A percentile compares a stretch with the other conserved stretches of the same genome.
These are phyloP conservation scores for Carpinus fangiana DNA, from an alignment of 306 rosid species.

Conservation along the genomic window DNA sequence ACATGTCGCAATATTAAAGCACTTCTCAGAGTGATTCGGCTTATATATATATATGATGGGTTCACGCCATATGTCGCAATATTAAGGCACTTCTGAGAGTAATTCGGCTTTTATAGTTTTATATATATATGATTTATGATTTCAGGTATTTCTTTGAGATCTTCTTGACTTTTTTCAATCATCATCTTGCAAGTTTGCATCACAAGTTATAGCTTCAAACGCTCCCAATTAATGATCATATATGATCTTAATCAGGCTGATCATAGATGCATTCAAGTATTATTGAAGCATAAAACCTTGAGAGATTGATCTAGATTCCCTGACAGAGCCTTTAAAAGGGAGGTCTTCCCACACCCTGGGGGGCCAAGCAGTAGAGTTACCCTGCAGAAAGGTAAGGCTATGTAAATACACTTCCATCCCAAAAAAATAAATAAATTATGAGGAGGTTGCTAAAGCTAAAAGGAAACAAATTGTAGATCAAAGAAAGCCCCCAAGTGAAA, in stretches of 20 bases:
- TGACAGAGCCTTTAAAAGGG: constrained; percentile 43
- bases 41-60: too few relatives aligned
- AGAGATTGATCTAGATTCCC: constrained; percentile 42
- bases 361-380: constrained; percentile 52
- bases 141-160: neutral
- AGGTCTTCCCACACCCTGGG: constrained; percentile 55
- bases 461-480: too few relatives aligned
- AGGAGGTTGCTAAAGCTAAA: too few relatives aligned
- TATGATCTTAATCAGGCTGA: neutral
- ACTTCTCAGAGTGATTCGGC: too few relatives aligned
- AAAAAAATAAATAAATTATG: too few relatives aligned
- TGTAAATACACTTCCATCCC: neutral
- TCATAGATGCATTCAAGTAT: neutral
- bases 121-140: neutral
- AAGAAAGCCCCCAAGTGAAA: neutral
- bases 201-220: neutral
- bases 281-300: constrained; percentile 22
- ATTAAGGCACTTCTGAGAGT: too few relatives aligned
- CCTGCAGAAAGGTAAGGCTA: constrained; percentile 25
- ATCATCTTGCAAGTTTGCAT: neutral
- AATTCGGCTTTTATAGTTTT: too few relatives aligned
- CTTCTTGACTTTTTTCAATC: neutral
- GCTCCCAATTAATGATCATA: neutral
- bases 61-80: too few relatives aligned
- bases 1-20: too few relatives aligned